These are phyloP conservation scores for Petunia secreta DNA, from an alignment of 257 asterid genomes.

Conservation along the genomic window DNA sequence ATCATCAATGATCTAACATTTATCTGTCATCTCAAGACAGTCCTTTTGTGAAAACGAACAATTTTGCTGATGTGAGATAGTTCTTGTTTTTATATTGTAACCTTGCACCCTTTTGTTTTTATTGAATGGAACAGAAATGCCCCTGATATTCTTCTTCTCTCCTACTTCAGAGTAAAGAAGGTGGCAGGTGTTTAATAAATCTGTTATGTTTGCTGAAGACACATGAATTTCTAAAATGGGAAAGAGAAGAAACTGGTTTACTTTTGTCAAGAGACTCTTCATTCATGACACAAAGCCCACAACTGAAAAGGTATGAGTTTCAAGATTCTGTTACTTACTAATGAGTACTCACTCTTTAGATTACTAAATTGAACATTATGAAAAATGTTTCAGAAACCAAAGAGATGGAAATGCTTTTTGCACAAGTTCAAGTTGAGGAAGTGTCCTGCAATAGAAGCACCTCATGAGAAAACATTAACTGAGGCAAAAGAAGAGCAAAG, in stretches of 20 bases:
- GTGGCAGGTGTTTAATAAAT: slow-evolving; percentile 7
- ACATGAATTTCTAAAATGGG: slow-evolving; percentile 50
- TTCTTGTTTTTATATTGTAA: background rate
- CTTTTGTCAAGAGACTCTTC: slow-evolving; percentile 66
- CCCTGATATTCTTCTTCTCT: background rate
- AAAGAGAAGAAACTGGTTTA: slow-evolving; percentile 69
- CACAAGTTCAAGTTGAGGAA: slow-evolving; percentile 50
- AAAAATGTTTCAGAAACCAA: slow-evolving; percentile 47
- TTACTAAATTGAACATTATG: background rate
- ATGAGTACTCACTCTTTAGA: background rate
- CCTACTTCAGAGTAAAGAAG: background rate
- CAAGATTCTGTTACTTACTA: slow-evolving; percentile 8
- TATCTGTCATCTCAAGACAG: background rate
- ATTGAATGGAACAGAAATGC: background rate
- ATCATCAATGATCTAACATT: background rate
- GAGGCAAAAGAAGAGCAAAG: slow-evolving; percentile 73
- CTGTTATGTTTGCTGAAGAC: slow-evolving; percentile 17
- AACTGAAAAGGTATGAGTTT: slow-evolving; percentile 54
- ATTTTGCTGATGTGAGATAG: background rate
- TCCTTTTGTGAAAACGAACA: background rate
- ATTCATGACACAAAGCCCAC: slow-evolving; percentile 53
- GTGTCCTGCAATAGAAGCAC: slow-evolving; percentile 53
- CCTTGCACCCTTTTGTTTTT: background rate
- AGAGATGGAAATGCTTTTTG: slow-evolving; percentile 60
- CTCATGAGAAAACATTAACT: slow-evolving; percentile 43